phyloP scores from a whole-genome alignment of 2,329 filamentous ascomycete species.

The Pseudocercospora cruenta region DNA sequence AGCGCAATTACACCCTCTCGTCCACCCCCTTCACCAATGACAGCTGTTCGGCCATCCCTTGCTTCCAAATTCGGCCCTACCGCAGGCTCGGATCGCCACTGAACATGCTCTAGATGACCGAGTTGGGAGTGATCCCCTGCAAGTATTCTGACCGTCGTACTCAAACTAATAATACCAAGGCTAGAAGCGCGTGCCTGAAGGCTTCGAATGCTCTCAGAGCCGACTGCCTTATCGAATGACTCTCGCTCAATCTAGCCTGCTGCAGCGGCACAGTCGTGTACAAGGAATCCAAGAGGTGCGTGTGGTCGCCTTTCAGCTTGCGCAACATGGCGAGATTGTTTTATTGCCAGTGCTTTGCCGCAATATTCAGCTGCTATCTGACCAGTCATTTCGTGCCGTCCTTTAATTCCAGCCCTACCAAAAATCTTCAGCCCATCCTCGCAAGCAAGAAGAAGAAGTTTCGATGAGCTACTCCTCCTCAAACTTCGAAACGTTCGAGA shows the following conservation, averaged over 20 bases:
- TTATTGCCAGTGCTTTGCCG: background rate
- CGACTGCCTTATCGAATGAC: conserved; percentile 16
- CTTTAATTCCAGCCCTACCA: background rate
- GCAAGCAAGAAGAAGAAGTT: background rate
- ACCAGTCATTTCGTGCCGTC: background rate
- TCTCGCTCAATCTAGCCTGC: conserved; percentile 15
- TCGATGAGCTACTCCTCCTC: conserved; percentile 10
- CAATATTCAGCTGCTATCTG: background rate
- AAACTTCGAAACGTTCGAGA: conserved; percentile 3
- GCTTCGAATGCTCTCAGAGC: background rate
- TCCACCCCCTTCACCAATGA: conserved; percentile 7
- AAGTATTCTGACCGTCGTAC: background rate
- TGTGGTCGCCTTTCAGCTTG: conserved; percentile 11
- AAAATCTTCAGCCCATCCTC: background rate
- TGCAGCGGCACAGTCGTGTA: conserved; percentile 23
- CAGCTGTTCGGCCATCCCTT: conserved; percentile 12
- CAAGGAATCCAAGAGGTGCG: conserved; percentile 21
- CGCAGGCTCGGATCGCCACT: conserved; percentile 12
- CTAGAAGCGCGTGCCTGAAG: conserved; percentile 3
- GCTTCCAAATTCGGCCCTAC: conserved; percentile 9
- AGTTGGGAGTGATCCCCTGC: background rate
- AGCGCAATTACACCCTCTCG: conserved; percentile 9
- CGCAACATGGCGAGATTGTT: background rate
- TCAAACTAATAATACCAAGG: conserved; percentile 4
- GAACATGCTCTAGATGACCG: conserved; percentile 1